Base-by-base conservation (phyloP, 2,329 filamentous ascomycete species). In the Ophiosphaerella herpotricha region DNA sequence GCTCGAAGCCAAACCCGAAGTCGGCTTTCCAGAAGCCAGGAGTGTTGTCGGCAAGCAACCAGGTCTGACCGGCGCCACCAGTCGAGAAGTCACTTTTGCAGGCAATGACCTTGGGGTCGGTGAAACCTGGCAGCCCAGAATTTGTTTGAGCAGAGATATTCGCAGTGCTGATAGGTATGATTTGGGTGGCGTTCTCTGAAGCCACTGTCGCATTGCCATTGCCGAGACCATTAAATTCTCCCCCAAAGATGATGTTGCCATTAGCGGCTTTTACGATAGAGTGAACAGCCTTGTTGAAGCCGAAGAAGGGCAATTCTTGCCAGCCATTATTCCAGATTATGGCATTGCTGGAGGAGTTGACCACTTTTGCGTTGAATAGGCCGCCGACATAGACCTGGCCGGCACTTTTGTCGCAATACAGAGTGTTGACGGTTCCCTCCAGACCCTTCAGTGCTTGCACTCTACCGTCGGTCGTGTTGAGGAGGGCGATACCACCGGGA, bases 331-430 rank as follows among this genome's bases (percentile, higher is more conserved):
- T 82, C 91, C 91, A 97, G 11, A 89, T 84, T 61, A 97, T 87
- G 5, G 93, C 95, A 71, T 99, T 97, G 23, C 88, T 90, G 6
- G 91, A 94, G 67, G 6, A 29, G 11, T 29, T 29, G 26, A 29
- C 26, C 26, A 29, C 26, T 11, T 29, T 94, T 90, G 33, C 86
- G 48, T 83, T 85, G 70, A 99, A 97, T 54, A 85, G 87, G 24
- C 94, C 94, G 50, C 94, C 95, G 38, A 97, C 85, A 67, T 95
- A 99, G 14, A 97, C 90, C n/a, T 84, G 88, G 58, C 87, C 84
- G 16, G 84, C 84, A 21, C 85, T 80, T 57, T 85, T 74, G 68
- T 99, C 94, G 74, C 95, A 99, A 50, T 90, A 82, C 37, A 99
- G 75, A 37, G 90, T 84, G 50, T 87, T 88, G 48, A 97, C 91